Base-by-base conservation (phyloP, 495 filamentous ascomycete genomes). In the Podospora anserina region DNA sequence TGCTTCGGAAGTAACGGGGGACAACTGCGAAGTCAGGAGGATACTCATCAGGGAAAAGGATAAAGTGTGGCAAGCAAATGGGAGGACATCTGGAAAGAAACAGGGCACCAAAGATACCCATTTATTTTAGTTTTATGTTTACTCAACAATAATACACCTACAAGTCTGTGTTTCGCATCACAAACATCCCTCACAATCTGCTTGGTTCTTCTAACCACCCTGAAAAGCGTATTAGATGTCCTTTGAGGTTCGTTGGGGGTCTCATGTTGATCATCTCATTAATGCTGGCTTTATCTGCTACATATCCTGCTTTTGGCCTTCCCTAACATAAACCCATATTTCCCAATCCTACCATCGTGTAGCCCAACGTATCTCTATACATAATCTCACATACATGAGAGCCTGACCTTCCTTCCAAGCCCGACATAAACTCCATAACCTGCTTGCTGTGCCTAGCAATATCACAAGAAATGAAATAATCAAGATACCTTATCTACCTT, bases 81-180 rank as follows among this genome's bases (percentile, higher is more conserved):
- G 39, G 39, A 49, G 39, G 39, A 49, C 15, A 49, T 49, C 0
- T 49, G 39, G 34, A 49, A 49, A 49, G 39, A 13, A 49, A 49
- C 39, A 49, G 39, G 39, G 9, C 9, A 11, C 39, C 39, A 49
- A 49, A 49, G 39, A 49, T 49, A 18, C 39, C 39, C 13, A 49
- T 49, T 49, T 49, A 49, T 49, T 16, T 49, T 49, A 49, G 39
- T 49, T 49, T 49, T 49, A 49, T 49, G 39, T 49, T 49, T 20
- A 23, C 23, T 56, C 26, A 44, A 66, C 16, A 66, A 66, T 53
- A 27, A 65, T 23, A 26, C 62, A 34, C 27, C 34, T 55, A 23
- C 23, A 23, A 23, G 23, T 23, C 23, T 23, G 23, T 23, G 23
- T 23, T 23, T 23, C 1, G 23, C 23, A 23, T 23, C 23, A 23